Percentiles rank a stretch among this genome's conserved stretches.
Evolutionary conservation across 2,329 filamentous ascomycete genomes (phyloP).

Genomic region (Cladosporium phlei): DNA sequence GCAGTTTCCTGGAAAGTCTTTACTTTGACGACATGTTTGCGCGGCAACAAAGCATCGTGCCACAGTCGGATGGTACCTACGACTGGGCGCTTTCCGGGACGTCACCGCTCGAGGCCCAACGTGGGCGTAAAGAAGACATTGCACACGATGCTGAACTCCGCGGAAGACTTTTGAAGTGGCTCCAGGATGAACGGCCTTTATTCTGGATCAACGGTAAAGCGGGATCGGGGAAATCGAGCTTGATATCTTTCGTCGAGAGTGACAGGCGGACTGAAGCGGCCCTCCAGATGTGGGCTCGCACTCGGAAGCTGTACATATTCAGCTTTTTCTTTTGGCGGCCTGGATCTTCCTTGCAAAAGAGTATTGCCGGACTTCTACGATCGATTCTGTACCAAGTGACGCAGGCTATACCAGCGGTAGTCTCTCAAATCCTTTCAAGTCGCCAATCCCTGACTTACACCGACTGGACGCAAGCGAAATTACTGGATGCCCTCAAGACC

Average conservation of each 20-base stretch:
- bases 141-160: background rate
- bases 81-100: background rate
- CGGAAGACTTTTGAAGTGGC: background rate
- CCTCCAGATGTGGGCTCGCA: background rate
- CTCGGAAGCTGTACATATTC: background rate
- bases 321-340: slow-evolving; percentile 6
- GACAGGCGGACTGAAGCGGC: background rate
- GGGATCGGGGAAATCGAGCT: background rate
- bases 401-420: background rate
- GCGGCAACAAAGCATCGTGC: background rate
- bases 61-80: background rate
- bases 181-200: background rate
- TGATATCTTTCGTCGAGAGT: background rate
- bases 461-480: background rate
- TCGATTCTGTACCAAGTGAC: background rate
- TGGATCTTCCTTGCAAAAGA: background rate
- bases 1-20: background rate
- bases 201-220: slow-evolving; percentile 6
- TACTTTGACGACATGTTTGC: background rate
- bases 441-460: background rate
- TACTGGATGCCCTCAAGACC: background rate
- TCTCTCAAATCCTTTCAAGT: background rate
- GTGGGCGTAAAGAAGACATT: too few species aligned
- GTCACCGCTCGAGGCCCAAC: background rate
- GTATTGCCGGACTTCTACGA: background rate